Evolutionary conservation across 2,329 filamentous ascomycete genomes (phyloP).

Genomic region (Cercospora janseana): DNA sequence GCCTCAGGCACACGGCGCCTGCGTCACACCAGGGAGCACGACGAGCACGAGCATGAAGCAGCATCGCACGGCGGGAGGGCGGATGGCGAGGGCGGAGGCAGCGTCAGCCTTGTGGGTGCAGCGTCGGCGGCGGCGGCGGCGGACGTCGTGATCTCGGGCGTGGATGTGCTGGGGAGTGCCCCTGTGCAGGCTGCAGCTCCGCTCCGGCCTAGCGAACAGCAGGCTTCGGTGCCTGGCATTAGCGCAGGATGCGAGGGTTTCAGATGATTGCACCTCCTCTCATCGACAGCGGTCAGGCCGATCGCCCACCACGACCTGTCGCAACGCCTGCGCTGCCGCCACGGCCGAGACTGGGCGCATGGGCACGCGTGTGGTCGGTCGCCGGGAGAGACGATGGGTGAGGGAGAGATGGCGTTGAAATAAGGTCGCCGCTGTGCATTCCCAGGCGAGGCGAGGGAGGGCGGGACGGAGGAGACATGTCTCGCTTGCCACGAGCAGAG

Average conservation of each 20-base stretch:
- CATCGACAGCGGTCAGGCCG: background rate
- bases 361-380: background rate
- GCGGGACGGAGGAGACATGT: too few relatives aligned
- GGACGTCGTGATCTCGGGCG: background rate
- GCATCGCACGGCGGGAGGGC: background rate
- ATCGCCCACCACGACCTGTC: background rate
- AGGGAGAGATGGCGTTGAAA: slow-evolving; percentile 1
- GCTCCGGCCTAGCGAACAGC: background rate
- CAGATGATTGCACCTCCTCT: background rate
- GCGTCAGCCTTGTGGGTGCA: slow-evolving; percentile 6
- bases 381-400: too few relatives aligned
- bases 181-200: too few relatives aligned
- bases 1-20: background rate
- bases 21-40: background rate
- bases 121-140: too few relatives aligned
- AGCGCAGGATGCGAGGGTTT: background rate
- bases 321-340: background rate
- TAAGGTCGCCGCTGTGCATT: slow-evolving; percentile 8
- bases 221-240: background rate
- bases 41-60: background rate
- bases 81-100: background rate
- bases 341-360: background rate
- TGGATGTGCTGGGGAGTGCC: slow-evolving; percentile 12
- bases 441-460: too few relatives aligned
- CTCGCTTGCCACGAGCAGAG: too few relatives aligned